Percentiles rank a stretch among this genome's conserved stretches.
Evolutionary conservation across 1,284 basidiomycete genomes (phyloP).

Genomic region (Apiotrichum mycotoxinovorans): DNA sequence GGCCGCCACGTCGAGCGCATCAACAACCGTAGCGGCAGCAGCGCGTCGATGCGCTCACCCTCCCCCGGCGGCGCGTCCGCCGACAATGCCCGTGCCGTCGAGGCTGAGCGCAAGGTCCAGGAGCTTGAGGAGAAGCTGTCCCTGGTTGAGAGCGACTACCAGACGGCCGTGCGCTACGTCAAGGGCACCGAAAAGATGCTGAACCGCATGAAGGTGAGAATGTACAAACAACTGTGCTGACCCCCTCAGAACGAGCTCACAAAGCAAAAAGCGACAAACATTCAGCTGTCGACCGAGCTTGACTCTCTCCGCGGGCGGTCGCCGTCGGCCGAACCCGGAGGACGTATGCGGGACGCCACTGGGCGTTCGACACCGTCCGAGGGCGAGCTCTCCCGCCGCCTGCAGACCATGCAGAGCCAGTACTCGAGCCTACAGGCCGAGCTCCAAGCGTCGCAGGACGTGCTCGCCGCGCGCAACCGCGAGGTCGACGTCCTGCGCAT

Average conservation of each 20-base stretch:
- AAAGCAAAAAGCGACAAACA: slow-evolving; percentile 79
- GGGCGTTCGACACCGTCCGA: slow-evolving; percentile 76
- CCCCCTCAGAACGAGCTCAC: slow-evolving; percentile 67
- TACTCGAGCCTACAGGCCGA: slow-evolving; percentile 71
- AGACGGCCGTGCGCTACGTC: slow-evolving; percentile 52
- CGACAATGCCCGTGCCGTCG: slow-evolving; percentile 53
- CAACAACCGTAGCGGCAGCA: slow-evolving; percentile 51
- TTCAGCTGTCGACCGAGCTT: slow-evolving; percentile 72
- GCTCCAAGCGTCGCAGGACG: slow-evolving; percentile 69
- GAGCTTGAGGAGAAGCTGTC: slow-evolving; percentile 64
- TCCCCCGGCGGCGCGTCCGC: slow-evolving; percentile 23
- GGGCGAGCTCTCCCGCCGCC: slow-evolving; percentile 57
- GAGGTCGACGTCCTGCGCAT: slow-evolving; percentile 63
- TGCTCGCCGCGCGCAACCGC: slow-evolving; percentile 66
- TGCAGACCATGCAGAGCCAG: slow-evolving; percentile 67
- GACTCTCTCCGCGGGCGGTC: slow-evolving; percentile 62
- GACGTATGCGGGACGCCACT: slow-evolving; percentile 62
- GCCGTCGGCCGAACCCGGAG: slow-evolving; percentile 55
- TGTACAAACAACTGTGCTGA: slow-evolving; percentile 24
- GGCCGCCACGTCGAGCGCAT: slow-evolving; percentile 64
- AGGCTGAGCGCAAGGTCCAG: slow-evolving; percentile 66
- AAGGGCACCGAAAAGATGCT: slow-evolving; percentile 99
- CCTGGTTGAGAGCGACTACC: slow-evolving; percentile 92
- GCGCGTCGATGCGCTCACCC: slow-evolving; percentile 37
- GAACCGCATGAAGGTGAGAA: slow-evolving; percentile 74